These are phyloP conservation scores for Populus nigra DNA, from an alignment of 345 rosid species.

Conservation along the genomic window DNA sequence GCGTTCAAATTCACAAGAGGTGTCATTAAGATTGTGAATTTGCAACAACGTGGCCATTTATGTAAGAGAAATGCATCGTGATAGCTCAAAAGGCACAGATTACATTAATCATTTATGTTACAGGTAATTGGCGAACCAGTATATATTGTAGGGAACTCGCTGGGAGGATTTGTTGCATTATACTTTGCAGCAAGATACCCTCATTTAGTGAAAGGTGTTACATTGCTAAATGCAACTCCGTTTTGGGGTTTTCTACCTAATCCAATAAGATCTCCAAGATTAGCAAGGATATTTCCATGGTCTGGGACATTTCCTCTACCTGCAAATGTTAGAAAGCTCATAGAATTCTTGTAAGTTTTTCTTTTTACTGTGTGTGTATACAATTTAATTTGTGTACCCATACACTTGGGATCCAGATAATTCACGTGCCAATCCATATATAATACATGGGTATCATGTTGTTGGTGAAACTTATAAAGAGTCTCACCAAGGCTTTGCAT, in stretches of 20 bases:
- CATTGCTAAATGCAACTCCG: constrained; percentile 93
- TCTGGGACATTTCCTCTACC: constrained; percentile 93
- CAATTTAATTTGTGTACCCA: neutral
- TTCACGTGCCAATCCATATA: neutral
- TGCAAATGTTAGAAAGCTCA: constrained; percentile 65
- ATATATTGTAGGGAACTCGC: constrained; percentile 83
- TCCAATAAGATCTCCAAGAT: constrained; percentile 63
- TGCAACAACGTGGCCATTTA: neutral
- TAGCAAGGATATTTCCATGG: constrained; percentile 79
- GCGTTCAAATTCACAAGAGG: neutral
- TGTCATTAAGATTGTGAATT: neutral
- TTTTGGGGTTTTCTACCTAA: constrained; percentile 97
- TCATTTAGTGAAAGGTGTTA: constrained; percentile 81
- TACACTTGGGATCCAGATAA: neutral
- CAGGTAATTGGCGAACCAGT: constrained; percentile 93
- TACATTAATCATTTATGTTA: constrained; percentile 11
- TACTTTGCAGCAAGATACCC: constrained; percentile 86
- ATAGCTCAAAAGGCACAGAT: neutral
- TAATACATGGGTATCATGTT: neutral
- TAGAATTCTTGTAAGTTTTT: constrained; percentile 62
- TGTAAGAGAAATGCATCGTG: neutral
- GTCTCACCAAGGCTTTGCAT: neutral
- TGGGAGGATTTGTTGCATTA: constrained; percentile 86
- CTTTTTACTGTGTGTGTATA: neutral
- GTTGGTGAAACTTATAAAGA: neutral